These are phyloP conservation scores for Alternaria novae-zelandiae DNA, from an alignment of 2,329 filamentous ascomycete genomes.

Conservation along the genomic window DNA sequence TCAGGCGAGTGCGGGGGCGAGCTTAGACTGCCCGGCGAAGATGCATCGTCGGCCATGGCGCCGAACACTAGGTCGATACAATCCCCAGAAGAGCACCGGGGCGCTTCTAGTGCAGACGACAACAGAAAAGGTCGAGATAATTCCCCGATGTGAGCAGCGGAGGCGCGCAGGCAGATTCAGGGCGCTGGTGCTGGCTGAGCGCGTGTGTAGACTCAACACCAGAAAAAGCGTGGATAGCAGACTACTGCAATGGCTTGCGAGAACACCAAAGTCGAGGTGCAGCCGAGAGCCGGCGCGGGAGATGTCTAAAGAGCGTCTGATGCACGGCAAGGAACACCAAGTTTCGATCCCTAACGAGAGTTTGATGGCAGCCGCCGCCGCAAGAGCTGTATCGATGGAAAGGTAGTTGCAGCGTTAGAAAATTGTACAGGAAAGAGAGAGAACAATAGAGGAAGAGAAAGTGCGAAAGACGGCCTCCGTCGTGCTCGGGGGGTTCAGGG, in stretches of 20 bases:
- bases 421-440: constrained; percentile 27
- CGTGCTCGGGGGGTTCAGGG: constrained; percentile 14
- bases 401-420: constrained; percentile 17
- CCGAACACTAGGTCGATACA: constrained; percentile 18
- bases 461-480: constrained; percentile 28
- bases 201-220: constrained; percentile 43
- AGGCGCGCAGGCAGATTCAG: background rate
- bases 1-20: constrained; percentile 49
- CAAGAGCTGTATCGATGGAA: constrained; percentile 35
- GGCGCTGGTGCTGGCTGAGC: constrained; percentile 18
- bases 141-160: background rate
- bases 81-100: background rate
- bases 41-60: constrained; percentile 45
- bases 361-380: constrained; percentile 37
- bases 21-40: constrained; percentile 46
- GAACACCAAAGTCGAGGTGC: constrained; percentile 44
- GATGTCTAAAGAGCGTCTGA: constrained; percentile 23
- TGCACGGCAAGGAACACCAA: constrained; percentile 40
- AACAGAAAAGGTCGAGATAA: background rate
- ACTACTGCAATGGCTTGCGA: constrained; percentile 34
- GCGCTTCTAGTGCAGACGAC: background rate
- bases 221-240: constrained; percentile 33
- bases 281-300: constrained; percentile 25
- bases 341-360: constrained; percentile 26
- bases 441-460: constrained; percentile 27